These are phyloP conservation scores for Poteriospumella lacustris DNA, from an alignment of 108 stramenopile genomes.

Conservation along the genomic window DNA sequence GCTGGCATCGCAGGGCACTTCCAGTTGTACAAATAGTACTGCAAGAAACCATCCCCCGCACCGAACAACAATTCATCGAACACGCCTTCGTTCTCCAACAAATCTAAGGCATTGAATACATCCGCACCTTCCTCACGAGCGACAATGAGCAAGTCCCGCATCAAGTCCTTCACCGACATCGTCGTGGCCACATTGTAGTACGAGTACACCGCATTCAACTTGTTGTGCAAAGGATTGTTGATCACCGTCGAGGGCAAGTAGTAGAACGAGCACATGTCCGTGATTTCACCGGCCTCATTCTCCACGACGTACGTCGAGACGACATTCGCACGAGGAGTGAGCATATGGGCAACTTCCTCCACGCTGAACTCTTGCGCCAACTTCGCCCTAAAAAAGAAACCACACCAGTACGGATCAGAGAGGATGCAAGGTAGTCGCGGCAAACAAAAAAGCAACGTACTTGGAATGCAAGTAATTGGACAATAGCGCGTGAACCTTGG, in stretches of 20 bases:
- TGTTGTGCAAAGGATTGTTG: constrained; percentile 65
- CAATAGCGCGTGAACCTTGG: constrained; percentile 65
- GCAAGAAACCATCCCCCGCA: constrained; percentile 90
- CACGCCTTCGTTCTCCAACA: constrained; percentile 89
- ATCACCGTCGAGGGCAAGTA: constrained; percentile 86
- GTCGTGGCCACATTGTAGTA: constrained; percentile 95
- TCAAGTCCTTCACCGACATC: constrained; percentile 70
- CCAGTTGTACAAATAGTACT: constrained; percentile 99
- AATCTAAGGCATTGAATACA: constrained; percentile 96
- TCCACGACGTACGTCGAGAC: constrained; percentile 79
- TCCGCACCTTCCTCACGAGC: constrained; percentile 72
- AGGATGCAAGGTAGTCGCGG: not conserved
- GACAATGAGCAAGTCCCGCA: constrained; percentile 84
- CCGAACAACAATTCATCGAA: constrained; percentile 90
- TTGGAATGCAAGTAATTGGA: constrained; percentile 60
- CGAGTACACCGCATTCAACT: constrained; percentile 83
- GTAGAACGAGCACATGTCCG: constrained; percentile 83
- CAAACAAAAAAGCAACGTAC: constrained; percentile 3
- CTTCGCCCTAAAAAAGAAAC: constrained; percentile 34
- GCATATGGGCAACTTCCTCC: constrained; percentile 90
- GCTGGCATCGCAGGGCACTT: constrained; percentile 68
- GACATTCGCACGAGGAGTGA: constrained; percentile 81
- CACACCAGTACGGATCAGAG: not conserved
- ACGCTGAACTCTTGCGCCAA: constrained; percentile 67
- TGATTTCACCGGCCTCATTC: constrained; percentile 50